These are phyloP conservation scores for Ogataea wickerhamii DNA, from an alignment of 805 yeast genomes.

Conservation along the genomic window DNA sequence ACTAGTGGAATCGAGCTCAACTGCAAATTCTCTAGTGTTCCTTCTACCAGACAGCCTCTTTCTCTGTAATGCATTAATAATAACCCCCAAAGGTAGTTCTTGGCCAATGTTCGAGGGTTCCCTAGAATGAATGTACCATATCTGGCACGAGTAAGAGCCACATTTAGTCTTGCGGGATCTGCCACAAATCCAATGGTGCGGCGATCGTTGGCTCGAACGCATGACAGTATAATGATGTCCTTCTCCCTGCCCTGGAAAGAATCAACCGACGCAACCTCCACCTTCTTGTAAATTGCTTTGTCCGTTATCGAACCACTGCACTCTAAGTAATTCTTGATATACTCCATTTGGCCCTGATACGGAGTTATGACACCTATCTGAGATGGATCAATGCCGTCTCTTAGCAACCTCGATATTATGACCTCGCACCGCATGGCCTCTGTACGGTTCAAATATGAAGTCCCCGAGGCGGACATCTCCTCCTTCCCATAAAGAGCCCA, in stretches of 20 bases:
- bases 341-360: conserved; percentile 90
- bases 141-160: conserved; percentile 84
- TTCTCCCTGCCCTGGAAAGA: conserved; percentile 61
- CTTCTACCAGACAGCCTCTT: conserved; percentile 85
- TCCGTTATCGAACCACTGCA: conserved; percentile 61
- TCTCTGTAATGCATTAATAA: conserved; percentile 76
- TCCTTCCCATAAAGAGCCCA: conserved; percentile 90
- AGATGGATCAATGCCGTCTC: conserved; percentile 70
- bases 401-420: conserved; percentile 65
- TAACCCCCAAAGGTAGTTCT: conserved; percentile 74
- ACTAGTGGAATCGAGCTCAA: conserved; percentile 57
- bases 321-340: conserved; percentile 72
- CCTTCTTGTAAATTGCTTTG: conserved; percentile 58
- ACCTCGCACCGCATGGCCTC: conserved; percentile 90
- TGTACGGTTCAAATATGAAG: conserved; percentile 76
- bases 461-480: conserved; percentile 79
- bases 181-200: conserved; percentile 78
- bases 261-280: conserved; percentile 82
- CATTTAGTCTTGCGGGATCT: conserved; percentile 84
- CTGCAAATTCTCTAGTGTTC: conserved; percentile 76
- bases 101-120: conserved; percentile 72
- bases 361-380: conserved; percentile 95
- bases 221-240: conserved; percentile 47
- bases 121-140: conserved; percentile 81
- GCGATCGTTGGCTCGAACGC: conserved; percentile 64